Percentiles rank a stretch among this genome's conserved stretches.
phyloP scores from a whole-genome alignment of 305 asterid species.

The Fraxinus ornus region DNA sequence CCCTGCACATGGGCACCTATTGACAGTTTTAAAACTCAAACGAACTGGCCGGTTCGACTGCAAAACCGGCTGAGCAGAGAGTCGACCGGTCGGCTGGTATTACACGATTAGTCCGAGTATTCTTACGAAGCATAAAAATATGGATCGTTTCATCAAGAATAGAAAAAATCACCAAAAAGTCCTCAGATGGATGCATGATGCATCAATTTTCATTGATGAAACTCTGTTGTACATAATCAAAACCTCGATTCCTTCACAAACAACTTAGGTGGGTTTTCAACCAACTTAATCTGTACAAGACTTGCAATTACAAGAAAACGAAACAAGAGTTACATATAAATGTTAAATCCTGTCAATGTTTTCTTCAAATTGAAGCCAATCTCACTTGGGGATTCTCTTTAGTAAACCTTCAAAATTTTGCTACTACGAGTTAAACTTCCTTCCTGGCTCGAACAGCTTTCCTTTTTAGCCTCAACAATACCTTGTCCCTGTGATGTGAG shows the following conservation, averaged over 20 bases:
- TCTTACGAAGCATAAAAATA: too few relatives aligned
- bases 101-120: too few relatives aligned
- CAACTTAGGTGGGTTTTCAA: neutral
- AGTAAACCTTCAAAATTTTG: neutral
- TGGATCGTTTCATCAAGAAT: neutral
- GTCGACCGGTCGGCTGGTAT: neutral
- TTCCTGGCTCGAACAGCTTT: constrained; percentile 19
- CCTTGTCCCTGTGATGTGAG: constrained; percentile 39
- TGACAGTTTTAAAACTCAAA: neutral
- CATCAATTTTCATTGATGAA: neutral
- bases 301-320: constrained; percentile 15
- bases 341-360: constrained; percentile 17
- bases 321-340: constrained; percentile 16
- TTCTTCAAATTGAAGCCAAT: constrained; percentile 21
- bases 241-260: neutral
- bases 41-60: neutral
- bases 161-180: neutral
- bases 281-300: constrained; percentile 18
- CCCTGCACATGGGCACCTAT: neutral
- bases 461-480: constrained; percentile 23
- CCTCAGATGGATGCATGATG: neutral
- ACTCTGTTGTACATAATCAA: neutral
- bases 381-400: neutral
- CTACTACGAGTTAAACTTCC: constrained; percentile 38
- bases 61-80: neutral